phyloP scores from a whole-genome alignment of 768 basidiomycete species.

The Favolaschia claudopus region DNA sequence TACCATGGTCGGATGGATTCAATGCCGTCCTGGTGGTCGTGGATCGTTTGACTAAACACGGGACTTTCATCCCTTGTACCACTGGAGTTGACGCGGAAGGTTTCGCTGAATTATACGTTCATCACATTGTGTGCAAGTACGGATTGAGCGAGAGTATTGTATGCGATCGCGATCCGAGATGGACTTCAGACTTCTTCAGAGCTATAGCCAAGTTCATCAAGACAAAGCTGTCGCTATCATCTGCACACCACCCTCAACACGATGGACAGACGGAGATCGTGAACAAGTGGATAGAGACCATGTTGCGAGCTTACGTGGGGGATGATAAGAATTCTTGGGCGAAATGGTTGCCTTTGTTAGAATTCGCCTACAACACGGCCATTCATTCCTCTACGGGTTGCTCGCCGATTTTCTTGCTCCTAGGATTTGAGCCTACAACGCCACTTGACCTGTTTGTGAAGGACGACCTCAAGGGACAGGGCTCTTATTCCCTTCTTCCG shows the following conservation, averaged over 20 bases:
- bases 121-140: background rate
- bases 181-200: slow-evolving; percentile 5
- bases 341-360: slow-evolving; percentile 27
- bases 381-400: slow-evolving; percentile 16
- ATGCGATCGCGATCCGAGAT: slow-evolving; percentile 7
- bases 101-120: background rate
- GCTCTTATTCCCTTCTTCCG: background rate
- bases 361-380: slow-evolving; percentile 35
- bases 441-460: slow-evolving; percentile 5
- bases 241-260: slow-evolving; percentile 35
- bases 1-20: slow-evolving; percentile 26
- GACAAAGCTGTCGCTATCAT: background rate
- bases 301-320: slow-evolving; percentile 26
- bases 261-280: slow-evolving; percentile 41
- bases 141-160: background rate
- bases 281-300: slow-evolving; percentile 36
- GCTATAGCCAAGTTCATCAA: background rate
- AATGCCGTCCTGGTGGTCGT: background rate
- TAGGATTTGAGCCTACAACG: slow-evolving; percentile 22
- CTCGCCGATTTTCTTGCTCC: slow-evolving; percentile 23
- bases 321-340: slow-evolving; percentile 28
- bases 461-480: background rate
- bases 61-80: slow-evolving; percentile 7
- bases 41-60: background rate
- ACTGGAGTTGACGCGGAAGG: background rate